Evolutionary conservation across 202 grass and related monocot species (phyloP), one percentile per base, ranked within the genome.

Genomic region (Elaeis oleifera): DNA sequence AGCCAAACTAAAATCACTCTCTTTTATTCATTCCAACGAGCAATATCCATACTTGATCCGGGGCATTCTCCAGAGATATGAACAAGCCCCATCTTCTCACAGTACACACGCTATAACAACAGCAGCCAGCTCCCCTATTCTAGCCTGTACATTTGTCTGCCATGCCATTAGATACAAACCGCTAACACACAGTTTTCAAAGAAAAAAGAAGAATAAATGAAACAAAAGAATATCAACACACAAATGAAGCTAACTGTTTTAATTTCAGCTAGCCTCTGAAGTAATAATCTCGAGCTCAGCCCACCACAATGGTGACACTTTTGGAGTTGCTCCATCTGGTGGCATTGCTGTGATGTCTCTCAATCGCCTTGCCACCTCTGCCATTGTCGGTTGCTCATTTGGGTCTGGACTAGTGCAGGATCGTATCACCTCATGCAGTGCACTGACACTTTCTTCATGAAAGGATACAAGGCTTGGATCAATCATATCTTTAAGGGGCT

Each of bases 221-320:
- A 56, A 13, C 19, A 18, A 56, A 56, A 56, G 19, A 18, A 56
- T 56, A 11, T 21, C 54, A 23, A 18, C 19, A 18, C 4, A 21
- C 19, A 7, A 3, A 44, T 13, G 9, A 44, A 8, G 36, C 36
- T 44, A 44, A 14, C 36, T 44, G 8, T 11, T 44, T 44, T 19
- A 13, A 18, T 17, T 68, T 74, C 61, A 84, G 59, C 65, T 79
- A 32, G 69, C 48, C 60, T 84, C 81, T 6, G 84, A 67, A 58
- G 84, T 85, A 57, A 88, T 79, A 49, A 94, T 88, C 69, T 92
- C 89, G 16, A 92, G 80, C 66, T 92, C 84, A 5, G 89, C 84
- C 89, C 89, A 92, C 89, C 89, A 92, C 51, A 88, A 64, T 18
- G 89, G 84, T 39, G 89, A 92, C 58, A 82, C 67, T 76, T 82